Conservation (phyloP, 78 protist genomes). For the Monosiga brevicollis region DNA sequence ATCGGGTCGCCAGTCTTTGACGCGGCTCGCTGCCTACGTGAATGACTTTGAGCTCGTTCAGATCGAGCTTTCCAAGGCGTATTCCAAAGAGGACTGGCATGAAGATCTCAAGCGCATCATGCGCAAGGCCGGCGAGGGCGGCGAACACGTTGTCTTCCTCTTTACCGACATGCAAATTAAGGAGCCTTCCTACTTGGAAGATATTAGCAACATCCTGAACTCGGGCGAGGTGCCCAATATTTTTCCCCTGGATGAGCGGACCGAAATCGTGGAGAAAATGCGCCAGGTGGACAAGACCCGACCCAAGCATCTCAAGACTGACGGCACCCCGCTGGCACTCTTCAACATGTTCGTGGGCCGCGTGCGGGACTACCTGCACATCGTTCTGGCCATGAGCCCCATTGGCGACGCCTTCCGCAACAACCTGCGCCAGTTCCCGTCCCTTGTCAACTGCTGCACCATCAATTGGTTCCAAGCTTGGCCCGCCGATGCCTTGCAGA, state of each 20-base stretch:
- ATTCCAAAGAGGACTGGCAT: slow-evolving; percentile 30
- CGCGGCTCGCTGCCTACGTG: slow-evolving; percentile 75
- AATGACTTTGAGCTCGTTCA: slow-evolving; percentile 36
- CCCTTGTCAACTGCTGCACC: slow-evolving; percentile 77
- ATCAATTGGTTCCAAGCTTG: slow-evolving; percentile 72
- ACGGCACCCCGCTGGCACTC: slow-evolving; percentile 2
- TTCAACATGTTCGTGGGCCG: slow-evolving; percentile 22
- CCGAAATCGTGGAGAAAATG: slow-evolving; percentile 46
- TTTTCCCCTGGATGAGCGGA: slow-evolving; percentile 33
- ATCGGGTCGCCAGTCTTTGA: slow-evolving; percentile 72
- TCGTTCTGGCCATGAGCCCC: slow-evolving; percentile 60
- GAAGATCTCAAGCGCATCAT: slow-evolving; percentile 54
- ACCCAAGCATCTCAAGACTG: slow-evolving; percentile 10
- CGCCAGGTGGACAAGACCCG: slow-evolving; percentile 20
- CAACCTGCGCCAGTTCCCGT: slow-evolving; percentile 71
- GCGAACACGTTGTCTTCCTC: slow-evolving; percentile 48
- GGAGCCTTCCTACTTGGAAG: slow-evolving; percentile 47
- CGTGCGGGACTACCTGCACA: slow-evolving; percentile 41
- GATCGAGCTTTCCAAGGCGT: slow-evolving; percentile 43
- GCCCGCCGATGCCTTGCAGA: slow-evolving; percentile 61
- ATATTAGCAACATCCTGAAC: slow-evolving; percentile 67
- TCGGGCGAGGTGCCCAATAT: slow-evolving; percentile 84
- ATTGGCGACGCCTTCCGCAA: slow-evolving; percentile 48
- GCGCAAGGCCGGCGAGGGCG: slow-evolving; percentile 38
- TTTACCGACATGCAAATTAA: slow-evolving; percentile 73